phyloP scores from a whole-genome alignment of 805 yeast genomes.

The Yarrowia sp. region DNA sequence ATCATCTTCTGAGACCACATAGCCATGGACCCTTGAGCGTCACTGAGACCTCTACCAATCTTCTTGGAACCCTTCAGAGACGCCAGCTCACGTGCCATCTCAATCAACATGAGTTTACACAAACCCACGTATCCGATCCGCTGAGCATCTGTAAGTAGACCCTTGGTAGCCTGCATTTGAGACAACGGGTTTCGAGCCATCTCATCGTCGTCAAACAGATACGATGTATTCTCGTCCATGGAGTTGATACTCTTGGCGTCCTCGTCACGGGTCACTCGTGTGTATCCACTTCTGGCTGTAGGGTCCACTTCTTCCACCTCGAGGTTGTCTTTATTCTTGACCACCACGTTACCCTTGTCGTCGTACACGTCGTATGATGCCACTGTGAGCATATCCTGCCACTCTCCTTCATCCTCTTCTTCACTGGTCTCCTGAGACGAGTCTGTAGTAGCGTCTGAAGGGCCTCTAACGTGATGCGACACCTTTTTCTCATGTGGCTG shows the following conservation, averaged over 20 bases:
- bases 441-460: constrained; percentile 1
- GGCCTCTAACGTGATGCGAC: constrained; percentile 17
- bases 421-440: constrained; percentile 3
- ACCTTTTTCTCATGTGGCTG: constrained; percentile 20
- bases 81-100: constrained; percentile 80
- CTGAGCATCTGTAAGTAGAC: constrained; percentile 77
- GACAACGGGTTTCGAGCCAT: constrained; percentile 50
- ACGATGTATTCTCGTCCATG: constrained; percentile 55
- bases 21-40: constrained; percentile 73
- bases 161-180: constrained; percentile 76
- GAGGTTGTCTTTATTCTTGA: constrained; percentile 33
- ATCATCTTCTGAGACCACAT: constrained; percentile 79
- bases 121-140: constrained; percentile 90
- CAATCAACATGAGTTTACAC: constrained; percentile 68
- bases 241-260: constrained; percentile 65
- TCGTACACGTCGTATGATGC: constrained; percentile 77
- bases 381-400: constrained; percentile 87
- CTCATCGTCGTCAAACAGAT: constrained; percentile 49
- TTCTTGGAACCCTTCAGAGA: constrained; percentile 40
- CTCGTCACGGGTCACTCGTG: constrained; percentile 82
- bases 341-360: constrained; percentile 53
- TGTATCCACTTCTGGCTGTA: constrained; percentile 67
- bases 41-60: constrained; percentile 46
- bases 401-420: constrained; percentile 41
- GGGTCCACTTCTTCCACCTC: constrained; percentile 38